phyloP scores from a whole-genome alignment of 139 green algal genomes.

The Parachlorella kessleri region DNA sequence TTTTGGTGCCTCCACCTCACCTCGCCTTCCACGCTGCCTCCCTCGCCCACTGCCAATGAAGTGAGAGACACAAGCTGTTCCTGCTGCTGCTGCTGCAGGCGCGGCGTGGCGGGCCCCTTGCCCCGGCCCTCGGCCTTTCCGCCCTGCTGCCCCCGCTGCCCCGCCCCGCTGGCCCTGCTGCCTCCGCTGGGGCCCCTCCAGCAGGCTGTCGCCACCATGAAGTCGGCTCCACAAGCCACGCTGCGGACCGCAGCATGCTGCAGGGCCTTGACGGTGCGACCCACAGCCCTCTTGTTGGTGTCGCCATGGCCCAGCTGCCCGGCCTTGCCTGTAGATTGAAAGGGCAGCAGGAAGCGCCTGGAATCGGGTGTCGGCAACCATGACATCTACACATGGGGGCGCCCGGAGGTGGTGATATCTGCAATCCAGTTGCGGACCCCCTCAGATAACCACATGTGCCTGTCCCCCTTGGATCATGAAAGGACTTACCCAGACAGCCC shows the following conservation, averaged over 20 bases:
- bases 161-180: background rate
- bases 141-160: background rate
- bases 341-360: background rate
- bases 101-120: too few species aligned
- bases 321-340: constrained; percentile 2
- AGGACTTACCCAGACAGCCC: background rate
- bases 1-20: too few species aligned
- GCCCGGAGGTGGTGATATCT: background rate
- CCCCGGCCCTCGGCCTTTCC: too few species aligned
- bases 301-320: constrained; percentile 23
- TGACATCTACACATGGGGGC: too few species aligned
- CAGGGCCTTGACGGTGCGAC: constrained; percentile 11
- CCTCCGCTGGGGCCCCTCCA: background rate
- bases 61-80: too few species aligned
- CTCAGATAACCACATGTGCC: background rate
- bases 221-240: constrained; percentile 1
- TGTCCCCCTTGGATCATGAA: background rate
- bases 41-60: too few species aligned
- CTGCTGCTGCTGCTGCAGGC: too few species aligned
- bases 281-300: constrained; percentile 18
- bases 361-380: too few species aligned
- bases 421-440: background rate
- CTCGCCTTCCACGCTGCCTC: too few species aligned
- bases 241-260: background rate
- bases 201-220: constrained; percentile 3